These are phyloP conservation scores for Rhodotorula toruloides DNA, from an alignment of 768 basidiomycete species.

Conservation along the genomic window DNA sequence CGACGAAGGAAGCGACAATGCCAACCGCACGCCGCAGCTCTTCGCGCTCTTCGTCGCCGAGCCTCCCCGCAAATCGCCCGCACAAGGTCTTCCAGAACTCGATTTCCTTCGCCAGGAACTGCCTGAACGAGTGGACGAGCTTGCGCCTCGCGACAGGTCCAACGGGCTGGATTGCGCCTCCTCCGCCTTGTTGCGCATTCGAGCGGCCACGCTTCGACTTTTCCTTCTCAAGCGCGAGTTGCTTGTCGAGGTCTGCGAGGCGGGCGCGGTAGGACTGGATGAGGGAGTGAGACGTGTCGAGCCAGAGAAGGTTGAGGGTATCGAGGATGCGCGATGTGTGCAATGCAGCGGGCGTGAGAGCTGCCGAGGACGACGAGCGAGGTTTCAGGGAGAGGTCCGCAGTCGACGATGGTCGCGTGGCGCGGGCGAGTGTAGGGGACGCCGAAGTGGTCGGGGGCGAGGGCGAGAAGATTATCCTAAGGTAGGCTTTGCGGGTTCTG, in stretches of 20 bases:
- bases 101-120: constrained; percentile 84
- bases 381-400: constrained; percentile 55
- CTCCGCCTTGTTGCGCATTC: constrained; percentile 13
- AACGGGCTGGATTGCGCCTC: constrained; percentile 15
- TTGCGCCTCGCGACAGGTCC: constrained; percentile 70
- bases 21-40: constrained; percentile 57
- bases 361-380: constrained; percentile 58
- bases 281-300: constrained; percentile 82
- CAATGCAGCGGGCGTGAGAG: constrained; percentile 56
- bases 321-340: constrained; percentile 64
- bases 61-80: constrained; percentile 56
- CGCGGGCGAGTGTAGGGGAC: no score
- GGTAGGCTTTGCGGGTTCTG: constrained; percentile 34
- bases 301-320: constrained; percentile 79
- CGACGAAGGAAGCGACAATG: constrained; percentile 45
- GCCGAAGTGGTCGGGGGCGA: not conserved
- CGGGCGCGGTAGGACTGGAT: constrained; percentile 76
- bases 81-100: constrained; percentile 83
- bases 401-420: no score
- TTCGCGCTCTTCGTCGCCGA: constrained; percentile 3
- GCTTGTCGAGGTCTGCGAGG: constrained; percentile 62
- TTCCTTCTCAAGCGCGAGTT: constrained; percentile 26
- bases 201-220: no score
- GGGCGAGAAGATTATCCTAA: constrained; percentile 36
- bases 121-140: constrained; percentile 76